A percentile compares a stretch with the other conserved stretches of the same genome.
Evolutionary conservation across 495 filamentous ascomycete genomes (phyloP).

Genomic region (Geopyxis carbonaria): DNA sequence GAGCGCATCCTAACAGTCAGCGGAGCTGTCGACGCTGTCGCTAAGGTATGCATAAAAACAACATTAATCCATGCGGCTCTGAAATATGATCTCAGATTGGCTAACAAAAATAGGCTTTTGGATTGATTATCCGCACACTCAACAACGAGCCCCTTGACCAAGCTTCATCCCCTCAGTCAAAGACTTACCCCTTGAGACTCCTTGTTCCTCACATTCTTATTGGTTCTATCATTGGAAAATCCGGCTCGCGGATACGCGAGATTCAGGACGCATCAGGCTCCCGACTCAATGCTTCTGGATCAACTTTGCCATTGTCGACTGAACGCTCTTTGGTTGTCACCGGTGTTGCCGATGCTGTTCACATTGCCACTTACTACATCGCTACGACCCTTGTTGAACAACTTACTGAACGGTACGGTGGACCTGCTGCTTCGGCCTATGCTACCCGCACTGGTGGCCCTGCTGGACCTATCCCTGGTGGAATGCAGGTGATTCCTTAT

Average conservation of each 20-base stretch:
- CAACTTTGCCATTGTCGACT: slow-evolving; percentile 79
- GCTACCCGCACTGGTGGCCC: slow-evolving; percentile 88
- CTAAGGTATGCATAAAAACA: slow-evolving; percentile 52
- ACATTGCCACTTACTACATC: slow-evolving; percentile 97
- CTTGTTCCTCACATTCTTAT: slow-evolving; percentile 94
- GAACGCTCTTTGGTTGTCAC: slow-evolving; percentile 93
- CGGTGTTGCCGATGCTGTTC: slow-evolving; percentile 82
- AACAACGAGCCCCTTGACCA: slow-evolving; percentile 86
- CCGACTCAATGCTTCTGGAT: slow-evolving; percentile 88
- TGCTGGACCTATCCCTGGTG: slow-evolving; percentile 79
- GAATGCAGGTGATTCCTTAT: slow-evolving; percentile 95
- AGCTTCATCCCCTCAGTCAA: slow-evolving; percentile 77
- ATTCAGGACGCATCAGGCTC: slow-evolving; percentile 96
- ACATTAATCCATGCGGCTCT: slow-evolving; percentile 11
- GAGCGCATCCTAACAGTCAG: slow-evolving; percentile 95
- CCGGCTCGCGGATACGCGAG: slow-evolving; percentile 84
- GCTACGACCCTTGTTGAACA: slow-evolving; percentile 91
- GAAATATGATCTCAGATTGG: background rate
- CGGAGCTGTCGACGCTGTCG: slow-evolving; percentile 84
- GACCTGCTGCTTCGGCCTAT: slow-evolving; percentile 89
- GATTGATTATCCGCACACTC: slow-evolving; percentile 88
- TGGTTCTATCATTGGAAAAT: slow-evolving; percentile 96
- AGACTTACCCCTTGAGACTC: slow-evolving; percentile 90
- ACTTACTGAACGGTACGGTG: slow-evolving; percentile 86
- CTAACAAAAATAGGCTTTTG: slow-evolving; percentile 55